phyloP scores from a whole-genome alignment of 2,329 filamentous ascomycete genomes.

The Amauroascus niger region DNA sequence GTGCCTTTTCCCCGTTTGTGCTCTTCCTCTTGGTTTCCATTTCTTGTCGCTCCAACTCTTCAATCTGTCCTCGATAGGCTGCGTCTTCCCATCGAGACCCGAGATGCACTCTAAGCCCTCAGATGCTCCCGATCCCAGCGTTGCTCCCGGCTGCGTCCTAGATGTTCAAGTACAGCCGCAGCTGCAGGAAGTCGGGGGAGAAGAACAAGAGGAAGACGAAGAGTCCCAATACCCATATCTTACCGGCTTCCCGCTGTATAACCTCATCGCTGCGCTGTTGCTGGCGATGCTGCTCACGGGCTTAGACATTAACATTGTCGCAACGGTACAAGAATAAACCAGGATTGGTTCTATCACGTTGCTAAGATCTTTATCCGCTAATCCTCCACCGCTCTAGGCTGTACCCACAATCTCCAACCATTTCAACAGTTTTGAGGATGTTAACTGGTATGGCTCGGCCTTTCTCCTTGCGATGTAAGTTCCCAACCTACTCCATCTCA shows the following conservation, averaged over 20 bases:
- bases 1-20: not conserved
- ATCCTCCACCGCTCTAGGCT: not conserved
- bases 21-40: not conserved
- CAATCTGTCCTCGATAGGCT: not conserved
- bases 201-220: too few relatives aligned
- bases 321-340: not conserved
- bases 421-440: constrained; percentile 5
- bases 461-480: constrained; percentile 8
- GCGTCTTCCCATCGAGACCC: not conserved
- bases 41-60: not conserved
- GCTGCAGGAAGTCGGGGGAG: too few relatives aligned
- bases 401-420: constrained; percentile 7
- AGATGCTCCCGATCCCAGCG: not conserved
- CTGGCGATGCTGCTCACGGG: constrained; percentile 1
- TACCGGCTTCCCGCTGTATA: not conserved
- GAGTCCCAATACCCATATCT: not conserved
- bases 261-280: not conserved
- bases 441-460: constrained; percentile 10
- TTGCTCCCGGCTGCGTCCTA: too few relatives aligned
- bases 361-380: too few relatives aligned
- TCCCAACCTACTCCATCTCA: not conserved
- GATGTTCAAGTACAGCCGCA: not conserved
- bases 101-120: not conserved
- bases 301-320: constrained; percentile 6
- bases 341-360: not conserved